Base-by-base conservation (phyloP, 768 basidiomycete genomes). In the Russula griseocarnosa region DNA sequence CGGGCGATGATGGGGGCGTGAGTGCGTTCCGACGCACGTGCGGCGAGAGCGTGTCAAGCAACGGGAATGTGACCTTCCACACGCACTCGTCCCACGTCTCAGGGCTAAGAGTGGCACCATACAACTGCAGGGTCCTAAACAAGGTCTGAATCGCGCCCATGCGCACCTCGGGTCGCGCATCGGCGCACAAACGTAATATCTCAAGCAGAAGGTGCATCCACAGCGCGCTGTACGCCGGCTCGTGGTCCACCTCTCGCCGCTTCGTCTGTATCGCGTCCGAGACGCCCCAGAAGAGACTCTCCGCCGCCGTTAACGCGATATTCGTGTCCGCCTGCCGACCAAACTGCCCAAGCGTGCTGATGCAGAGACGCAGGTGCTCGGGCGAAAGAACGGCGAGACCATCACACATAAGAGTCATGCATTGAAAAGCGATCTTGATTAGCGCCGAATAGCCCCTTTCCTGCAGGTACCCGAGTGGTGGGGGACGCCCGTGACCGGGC, bases 101-200 rank as follows among this genome's bases (percentile, higher is more conserved):
- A 44, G 82, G 72, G 70, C 87, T 90, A 55, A 99, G 78, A 0
- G 88, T 92, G 9, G 86, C 85, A 2, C 96, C 96, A 71, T 99
- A 98, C 11, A 98, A 79, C 74, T 96, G 93, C 77, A 98, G 84
- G 2, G 93, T 92, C 54, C 95, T 83, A 76, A 97, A 98, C 58
- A 99, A 73, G 2, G 95, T 98, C 74, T 97, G 94, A 51, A 98
- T 95, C 11, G 96, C 94, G 1, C 93, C 93, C 67, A 90, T 89
- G 20, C 95, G 84, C 0, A 96, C 93, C 72, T 99, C 95, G 22
- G 88, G 85, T 36, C 96, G 82, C 0, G 81, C 71, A 70, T 98
- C 96, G 3, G 85, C 83, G 66, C 92, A 93, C 2, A 98, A 78
- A 1, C 86, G 86, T 4, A 95, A 81, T 3, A 98, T 83, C 73